phyloP scores from a whole-genome alignment of 1,139 yeast species.

The Ogataea hybrid region DNA sequence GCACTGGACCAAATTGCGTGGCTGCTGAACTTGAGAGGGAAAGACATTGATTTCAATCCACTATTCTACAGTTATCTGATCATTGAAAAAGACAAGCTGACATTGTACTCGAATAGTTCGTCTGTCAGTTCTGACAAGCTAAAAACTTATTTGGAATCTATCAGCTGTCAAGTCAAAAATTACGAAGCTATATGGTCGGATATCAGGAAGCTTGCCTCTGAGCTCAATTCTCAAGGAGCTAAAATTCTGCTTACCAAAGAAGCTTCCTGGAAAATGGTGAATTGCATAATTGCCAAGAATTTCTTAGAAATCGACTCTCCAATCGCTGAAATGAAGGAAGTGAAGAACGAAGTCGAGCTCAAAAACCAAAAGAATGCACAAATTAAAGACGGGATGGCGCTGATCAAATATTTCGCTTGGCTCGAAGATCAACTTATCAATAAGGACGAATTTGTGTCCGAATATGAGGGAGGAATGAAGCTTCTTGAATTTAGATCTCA shows the following conservation, averaged over 20 bases:
- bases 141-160: slow-evolving; percentile 35
- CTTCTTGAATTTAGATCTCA: slow-evolving; percentile 59
- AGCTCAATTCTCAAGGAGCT: slow-evolving; percentile 37
- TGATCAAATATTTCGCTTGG: slow-evolving; percentile 83
- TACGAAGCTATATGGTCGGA: slow-evolving; percentile 58
- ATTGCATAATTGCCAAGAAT: slow-evolving; percentile 38
- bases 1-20: slow-evolving; percentile 93
- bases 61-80: slow-evolving; percentile 83
- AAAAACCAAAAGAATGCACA: slow-evolving; percentile 78
- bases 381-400: slow-evolving; percentile 82
- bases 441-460: slow-evolving; percentile 65
- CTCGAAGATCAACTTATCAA: slow-evolving; percentile 60
- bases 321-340: slow-evolving; percentile 70
- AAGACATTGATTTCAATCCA: slow-evolving; percentile 84
- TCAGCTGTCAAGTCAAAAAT: slow-evolving; percentile 46
- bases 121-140: slow-evolving; percentile 23
- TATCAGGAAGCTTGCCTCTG: slow-evolving; percentile 43
- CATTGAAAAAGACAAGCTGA: slow-evolving; percentile 48
- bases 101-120: slow-evolving; percentile 55
- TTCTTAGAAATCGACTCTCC: slow-evolving; percentile 56
- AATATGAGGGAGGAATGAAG: slow-evolving; percentile 74
- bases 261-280: slow-evolving; percentile 82
- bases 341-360: slow-evolving; percentile 73
- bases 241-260: slow-evolving; percentile 60
- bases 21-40: slow-evolving; percentile 85